A percentile compares a stretch with the other conserved stretches of the same genome.
Conservation (phyloP, 164 flowering plant genomes). For the Vitis labrusca region DNA sequence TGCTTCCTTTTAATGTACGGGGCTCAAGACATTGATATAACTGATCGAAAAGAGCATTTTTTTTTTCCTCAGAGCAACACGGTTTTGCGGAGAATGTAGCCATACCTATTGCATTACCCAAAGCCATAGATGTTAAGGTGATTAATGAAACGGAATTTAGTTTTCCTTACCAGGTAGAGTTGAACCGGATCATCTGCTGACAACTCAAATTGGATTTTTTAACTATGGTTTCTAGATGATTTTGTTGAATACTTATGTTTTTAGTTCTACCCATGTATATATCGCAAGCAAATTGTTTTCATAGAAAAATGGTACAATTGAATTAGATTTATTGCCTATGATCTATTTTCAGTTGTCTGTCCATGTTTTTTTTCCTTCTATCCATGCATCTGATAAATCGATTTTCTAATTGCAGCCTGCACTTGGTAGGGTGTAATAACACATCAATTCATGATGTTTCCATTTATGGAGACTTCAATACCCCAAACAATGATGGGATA, state of each 20-base stretch:
- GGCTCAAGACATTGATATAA: no score
- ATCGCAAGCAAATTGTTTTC: not conserved
- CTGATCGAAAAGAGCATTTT: no score
- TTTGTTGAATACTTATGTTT: not conserved
- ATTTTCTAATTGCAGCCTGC: constrained; percentile 65
- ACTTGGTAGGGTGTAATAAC: constrained; percentile 66
- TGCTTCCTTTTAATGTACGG: no score
- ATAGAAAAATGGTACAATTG: not conserved
- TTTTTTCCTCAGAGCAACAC: no score
- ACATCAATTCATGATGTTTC: constrained; percentile 65
- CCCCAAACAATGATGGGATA: constrained; percentile 95
- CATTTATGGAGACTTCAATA: constrained; percentile 79
- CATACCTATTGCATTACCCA: no score
- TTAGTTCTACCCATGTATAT: not conserved
- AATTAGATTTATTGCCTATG: not conserved
- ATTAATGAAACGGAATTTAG: no score
- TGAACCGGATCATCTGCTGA: no score
- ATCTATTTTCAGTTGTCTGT: not conserved
- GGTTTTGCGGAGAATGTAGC: no score
- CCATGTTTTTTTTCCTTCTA: not conserved
- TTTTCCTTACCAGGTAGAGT: no score
- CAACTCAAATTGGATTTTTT: no score
- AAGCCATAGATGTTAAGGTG: no score
- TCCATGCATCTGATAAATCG: not conserved
- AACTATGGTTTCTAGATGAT: no score